Percentiles rank a stretch among this genome's conserved stretches.
Evolutionary conservation across 176 grass and related monocot species (phyloP).

Genomic region (Oryza officinalis): DNA sequence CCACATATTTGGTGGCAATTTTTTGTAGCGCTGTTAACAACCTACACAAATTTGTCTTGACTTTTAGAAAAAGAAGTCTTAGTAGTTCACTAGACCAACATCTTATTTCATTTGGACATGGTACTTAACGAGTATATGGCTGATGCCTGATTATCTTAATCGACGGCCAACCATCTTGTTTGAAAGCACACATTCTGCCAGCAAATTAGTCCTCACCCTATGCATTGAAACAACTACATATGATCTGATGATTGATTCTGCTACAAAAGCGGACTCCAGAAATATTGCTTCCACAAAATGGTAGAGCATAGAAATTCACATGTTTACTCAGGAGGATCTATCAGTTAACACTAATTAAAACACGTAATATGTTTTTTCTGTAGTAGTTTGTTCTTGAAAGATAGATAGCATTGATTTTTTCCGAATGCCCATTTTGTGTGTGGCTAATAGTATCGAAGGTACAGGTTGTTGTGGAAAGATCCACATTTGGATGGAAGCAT

Average conservation of each 20-base stretch:
- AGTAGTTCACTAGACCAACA: conserved; percentile 1
- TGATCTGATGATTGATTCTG: background rate
- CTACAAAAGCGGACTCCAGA: conserved; percentile 9
- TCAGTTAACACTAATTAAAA: conserved; percentile 10
- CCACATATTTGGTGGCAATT: background rate
- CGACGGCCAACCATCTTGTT: conserved; percentile 18
- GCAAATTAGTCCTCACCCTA: background rate
- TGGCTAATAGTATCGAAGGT: background rate
- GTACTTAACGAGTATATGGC: background rate
- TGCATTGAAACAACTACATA: conserved; percentile 1
- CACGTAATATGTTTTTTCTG: background rate
- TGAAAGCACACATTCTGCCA: background rate
- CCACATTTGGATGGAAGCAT: background rate
- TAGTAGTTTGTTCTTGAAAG: background rate
- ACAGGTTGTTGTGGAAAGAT: background rate
- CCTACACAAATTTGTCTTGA: background rate
- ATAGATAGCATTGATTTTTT: background rate
- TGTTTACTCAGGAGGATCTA: background rate
- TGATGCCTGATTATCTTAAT: background rate
- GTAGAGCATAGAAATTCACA: background rate
- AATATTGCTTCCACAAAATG: background rate
- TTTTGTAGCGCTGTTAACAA: conserved; percentile 15
- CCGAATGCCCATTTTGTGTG: background rate
- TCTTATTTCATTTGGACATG: conserved; percentile 9
- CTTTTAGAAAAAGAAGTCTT: background rate